Base-by-base conservation (phyloP, 768 basidiomycete genomes). In the Pholiota molesta region DNA sequence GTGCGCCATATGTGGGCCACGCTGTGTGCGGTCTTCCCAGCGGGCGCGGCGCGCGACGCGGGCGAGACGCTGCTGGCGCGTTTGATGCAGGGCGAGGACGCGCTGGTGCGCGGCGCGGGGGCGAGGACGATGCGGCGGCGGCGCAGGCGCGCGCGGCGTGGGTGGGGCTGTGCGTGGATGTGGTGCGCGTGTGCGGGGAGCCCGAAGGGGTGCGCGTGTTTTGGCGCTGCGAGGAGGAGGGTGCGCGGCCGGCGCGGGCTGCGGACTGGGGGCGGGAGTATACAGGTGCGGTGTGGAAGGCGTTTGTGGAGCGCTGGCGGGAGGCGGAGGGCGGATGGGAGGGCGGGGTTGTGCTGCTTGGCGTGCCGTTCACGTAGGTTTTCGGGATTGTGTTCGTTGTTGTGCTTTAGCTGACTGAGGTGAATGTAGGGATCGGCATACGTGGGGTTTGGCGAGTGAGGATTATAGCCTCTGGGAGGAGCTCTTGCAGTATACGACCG, bases 331-430 rank as follows among this genome's bases (percentile, higher is more conserved):
- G 77, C 0, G 74, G 71, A 19, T 91, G 86, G 86, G 85, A 88
- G 62, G 80, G 81, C 14, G 81, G 81, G 19, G 72, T 82, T 16
- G 69, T 82, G 21, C 77, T 91, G 23, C 77, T 89, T 28, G 80
- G 80, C 29, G 77, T 85, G 55, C 91, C 91, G 6, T 93, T 92
- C 66, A 74, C 77, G 87, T 86, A 69, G 71, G 83, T 80, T 31
- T 23, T 29, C 14, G n/a, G n/a, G 26, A 11, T 58, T 52, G n/a
- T 13, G 4, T 19, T 23, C 35, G 10, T 13, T 42, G 23, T 52
- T 54, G 31, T 31, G 5, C 31, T 59, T 59, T 37, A 61, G 10
- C 47, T 58, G 47, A 49, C 47, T 49, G 42, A 21, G 61, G 1
- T 47, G 13, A 49, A 42, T 53, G 39, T 26, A 81, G 82, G 29